These are phyloP conservation scores for Parastagonospora avenae DNA, from an alignment of 2,329 filamentous ascomycete genomes.

Conservation along the genomic window DNA sequence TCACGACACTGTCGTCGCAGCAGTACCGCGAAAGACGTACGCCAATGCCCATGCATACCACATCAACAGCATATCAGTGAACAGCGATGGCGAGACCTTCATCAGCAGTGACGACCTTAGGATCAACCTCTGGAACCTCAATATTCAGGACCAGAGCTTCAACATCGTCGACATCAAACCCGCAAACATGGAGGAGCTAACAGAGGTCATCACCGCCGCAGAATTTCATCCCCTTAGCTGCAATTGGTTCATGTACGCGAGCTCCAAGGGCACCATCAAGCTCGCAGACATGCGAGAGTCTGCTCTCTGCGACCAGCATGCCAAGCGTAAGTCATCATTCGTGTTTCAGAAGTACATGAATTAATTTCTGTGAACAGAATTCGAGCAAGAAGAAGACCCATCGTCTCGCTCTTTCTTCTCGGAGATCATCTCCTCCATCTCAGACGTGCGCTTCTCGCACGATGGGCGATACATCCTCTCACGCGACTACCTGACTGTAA, in stretches of 20 bases:
- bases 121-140: constrained; percentile 98
- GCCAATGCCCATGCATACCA: constrained; percentile 99
- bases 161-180: constrained; percentile 99
- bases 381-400: constrained; percentile 98
- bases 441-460: constrained; percentile 95
- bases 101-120: constrained; percentile 97
- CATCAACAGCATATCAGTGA: constrained; percentile 99
- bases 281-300: constrained; percentile 98
- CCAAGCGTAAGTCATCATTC: constrained; percentile 74
- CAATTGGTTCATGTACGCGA: constrained; percentile 99
- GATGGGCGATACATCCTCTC: constrained; percentile 97
- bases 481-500: constrained; percentile 96
- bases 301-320: constrained; percentile 92
- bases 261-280: constrained; percentile 98
- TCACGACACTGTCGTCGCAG: constrained; percentile 96
- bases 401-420: constrained; percentile 98
- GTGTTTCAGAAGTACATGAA: background rate
- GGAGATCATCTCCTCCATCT: constrained; percentile 99
- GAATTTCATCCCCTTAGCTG: constrained; percentile 97
- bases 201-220: constrained; percentile 96
- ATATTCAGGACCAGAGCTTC: constrained; percentile 99
- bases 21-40: constrained; percentile 93
- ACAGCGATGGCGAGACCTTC: constrained; percentile 98
- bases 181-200: constrained; percentile 99
- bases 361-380: constrained; percentile 64